Evolutionary conservation across 306 rosid species (phyloP).

Genomic region (Prunus campanulata): DNA sequence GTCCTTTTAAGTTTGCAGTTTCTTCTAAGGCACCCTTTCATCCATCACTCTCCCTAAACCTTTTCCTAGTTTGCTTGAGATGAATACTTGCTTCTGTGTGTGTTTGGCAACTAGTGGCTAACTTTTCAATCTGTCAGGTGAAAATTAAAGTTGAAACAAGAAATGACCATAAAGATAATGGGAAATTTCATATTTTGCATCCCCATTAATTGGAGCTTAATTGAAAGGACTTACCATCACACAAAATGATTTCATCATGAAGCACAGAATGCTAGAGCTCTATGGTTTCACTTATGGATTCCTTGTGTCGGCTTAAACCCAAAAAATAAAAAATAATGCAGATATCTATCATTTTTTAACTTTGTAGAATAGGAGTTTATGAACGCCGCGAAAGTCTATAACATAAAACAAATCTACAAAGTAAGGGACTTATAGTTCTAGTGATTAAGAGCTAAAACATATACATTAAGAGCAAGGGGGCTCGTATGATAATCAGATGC

Average conservation of each 20-base stretch:
- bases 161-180: not conserved
- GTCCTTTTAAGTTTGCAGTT: not conserved
- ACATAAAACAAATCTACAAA: too few relatives aligned
- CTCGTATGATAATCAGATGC: not conserved
- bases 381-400: too few relatives aligned
- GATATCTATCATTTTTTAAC: too few relatives aligned
- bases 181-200: not conserved
- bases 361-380: too few relatives aligned
- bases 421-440: too few relatives aligned
- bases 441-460: too few relatives aligned
- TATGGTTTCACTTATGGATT: too few relatives aligned
- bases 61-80: not conserved
- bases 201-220: not conserved
- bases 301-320: too few relatives aligned
- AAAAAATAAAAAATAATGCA: too few relatives aligned
- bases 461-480: too few relatives aligned
- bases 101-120: not conserved
- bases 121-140: not conserved
- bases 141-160: not conserved
- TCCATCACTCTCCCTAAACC: not conserved
- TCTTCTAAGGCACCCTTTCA: slow-evolving; percentile 23
- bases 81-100: not conserved
- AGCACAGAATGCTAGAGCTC: too few relatives aligned
- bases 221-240: not conserved
- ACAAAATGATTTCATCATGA: not conserved